These are phyloP conservation scores for Leucosporidium scottii DNA, from an alignment of 768 basidiomycete genomes.

Conservation along the genomic window DNA sequence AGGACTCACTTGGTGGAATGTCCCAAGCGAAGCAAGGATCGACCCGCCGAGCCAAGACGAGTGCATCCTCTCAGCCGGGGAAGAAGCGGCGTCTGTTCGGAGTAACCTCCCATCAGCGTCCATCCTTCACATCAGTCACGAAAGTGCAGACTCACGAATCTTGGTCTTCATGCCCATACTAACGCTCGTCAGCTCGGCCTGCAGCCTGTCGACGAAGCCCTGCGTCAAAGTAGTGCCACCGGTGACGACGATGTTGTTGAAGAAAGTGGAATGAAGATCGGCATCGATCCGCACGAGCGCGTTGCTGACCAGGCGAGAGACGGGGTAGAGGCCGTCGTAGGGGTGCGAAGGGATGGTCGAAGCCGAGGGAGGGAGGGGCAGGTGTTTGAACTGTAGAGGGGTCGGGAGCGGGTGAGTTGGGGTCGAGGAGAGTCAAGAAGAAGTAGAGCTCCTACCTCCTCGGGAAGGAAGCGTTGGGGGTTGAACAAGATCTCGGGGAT, in stretches of 20 bases:
- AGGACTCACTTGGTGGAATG: slow-evolving; percentile 65
- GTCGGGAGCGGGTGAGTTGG: background rate
- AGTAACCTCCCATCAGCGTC: slow-evolving; percentile 56
- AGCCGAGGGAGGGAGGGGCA: slow-evolving; percentile 39
- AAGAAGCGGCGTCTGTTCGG: slow-evolving; percentile 72
- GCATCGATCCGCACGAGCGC: slow-evolving; percentile 79
- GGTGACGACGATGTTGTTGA: slow-evolving; percentile 90
- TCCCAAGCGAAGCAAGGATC: slow-evolving; percentile 87
- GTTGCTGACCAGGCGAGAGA: slow-evolving; percentile 68
- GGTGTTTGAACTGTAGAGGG: slow-evolving; percentile 36
- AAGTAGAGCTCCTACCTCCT: slow-evolving; percentile 22
- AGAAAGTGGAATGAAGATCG: slow-evolving; percentile 79
- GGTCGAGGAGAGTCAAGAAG: background rate
- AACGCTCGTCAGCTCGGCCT: slow-evolving; percentile 64
- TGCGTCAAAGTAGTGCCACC: slow-evolving; percentile 83
- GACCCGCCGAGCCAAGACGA: slow-evolving; percentile 94
- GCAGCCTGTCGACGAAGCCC: slow-evolving; percentile 77
- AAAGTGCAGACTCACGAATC: slow-evolving; percentile 19
- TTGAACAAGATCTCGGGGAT: slow-evolving; percentile 86
- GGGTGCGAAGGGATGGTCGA: slow-evolving; percentile 43
- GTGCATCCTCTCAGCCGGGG: slow-evolving; percentile 79
- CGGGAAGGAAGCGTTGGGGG: slow-evolving; percentile 49
- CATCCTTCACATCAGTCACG: background rate
- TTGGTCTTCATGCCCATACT: slow-evolving; percentile 62
- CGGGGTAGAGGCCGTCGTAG: slow-evolving; percentile 40